Evolutionary conservation across 1,284 basidiomycete species (phyloP), one percentile per base, ranked within the genome.

Genomic region (Sanguinoderma infundibulare): DNA sequence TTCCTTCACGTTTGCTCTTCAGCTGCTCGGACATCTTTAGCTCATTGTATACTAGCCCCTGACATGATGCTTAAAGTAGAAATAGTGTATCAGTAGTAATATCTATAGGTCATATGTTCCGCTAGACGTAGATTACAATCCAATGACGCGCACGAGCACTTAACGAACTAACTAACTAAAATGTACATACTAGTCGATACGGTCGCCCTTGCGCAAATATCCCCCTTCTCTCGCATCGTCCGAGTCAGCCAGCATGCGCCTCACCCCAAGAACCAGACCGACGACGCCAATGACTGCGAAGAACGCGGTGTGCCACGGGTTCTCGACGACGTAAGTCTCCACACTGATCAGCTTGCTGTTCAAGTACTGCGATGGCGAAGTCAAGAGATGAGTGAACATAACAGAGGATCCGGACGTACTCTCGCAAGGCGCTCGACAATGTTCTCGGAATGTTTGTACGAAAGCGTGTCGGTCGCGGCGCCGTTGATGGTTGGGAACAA

Each of bases 401-500:
- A 49, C 38, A n/a, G n/a, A 39, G 35, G 22, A 40, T 20, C 49
- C 14, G 32, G 10, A 81, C 87, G 24, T 69, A 92, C 91, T 61
- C 87, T 77, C 1, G 88, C 84, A n/a, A 82, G 69, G 36, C 91
- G 81, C 71, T 94, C 91, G 20, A 91, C 69, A 8, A 82, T 54
- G 68, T 87, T 92, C 70, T 90, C 90, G 1, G 91, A 92, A 62
- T 91, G 75, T 69, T 87, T 89, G 55, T 84, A 82, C 9, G 71
- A 62, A 0, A 90, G 74, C 7, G 81, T 81, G 0, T 88, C 87
- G 24, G 78, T 77, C 2, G 85, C 80, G 12, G 90, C 84, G 7
- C 85, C 87, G 50, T 93, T 89, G 9, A 97, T 78, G 0, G 92
- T 82, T 0, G 86, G 83, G 63, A 91, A 90, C 26, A 96, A 78